Conservation (phyloP, 768 basidiomycete genomes). For the Macrolepiota albuminosa region DNA sequence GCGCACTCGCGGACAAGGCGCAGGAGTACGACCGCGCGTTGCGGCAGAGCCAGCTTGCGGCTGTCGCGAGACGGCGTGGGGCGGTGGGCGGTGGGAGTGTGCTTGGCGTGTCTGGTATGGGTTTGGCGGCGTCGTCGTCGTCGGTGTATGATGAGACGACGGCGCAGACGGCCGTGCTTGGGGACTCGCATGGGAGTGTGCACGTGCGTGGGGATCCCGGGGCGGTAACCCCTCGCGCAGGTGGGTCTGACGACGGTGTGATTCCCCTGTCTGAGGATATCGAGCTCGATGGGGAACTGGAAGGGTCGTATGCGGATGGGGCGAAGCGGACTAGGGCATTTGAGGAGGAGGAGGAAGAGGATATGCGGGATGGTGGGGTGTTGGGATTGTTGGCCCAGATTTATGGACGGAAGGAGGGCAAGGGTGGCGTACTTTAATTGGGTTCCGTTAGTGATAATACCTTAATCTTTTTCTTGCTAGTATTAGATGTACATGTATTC, state of each 20-base stretch:
- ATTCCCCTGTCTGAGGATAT: constrained; percentile 40
- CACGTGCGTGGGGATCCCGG: not conserved
- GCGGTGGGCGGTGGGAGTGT: constrained; percentile 36
- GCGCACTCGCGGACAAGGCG: constrained; percentile 44
- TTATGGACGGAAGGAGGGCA: constrained; percentile 59
- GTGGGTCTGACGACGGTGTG: constrained; percentile 18
- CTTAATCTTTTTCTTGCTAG: constrained; percentile 5
- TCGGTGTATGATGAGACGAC: constrained; percentile 49
- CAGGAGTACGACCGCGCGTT: constrained; percentile 75
- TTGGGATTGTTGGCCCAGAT: constrained; percentile 85
- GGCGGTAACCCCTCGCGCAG: not conserved
- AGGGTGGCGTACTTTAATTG: constrained; percentile 38
- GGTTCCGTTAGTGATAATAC: constrained; percentile 4
- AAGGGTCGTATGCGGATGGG: constrained; percentile 76
- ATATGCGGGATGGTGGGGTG: constrained; percentile 78
- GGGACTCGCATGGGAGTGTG: constrained; percentile 68
- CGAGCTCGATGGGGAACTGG: constrained; percentile 49
- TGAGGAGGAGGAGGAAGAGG: constrained; percentile 55
- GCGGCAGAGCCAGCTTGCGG: constrained; percentile 59
- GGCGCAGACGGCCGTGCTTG: constrained; percentile 69
- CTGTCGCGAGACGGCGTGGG: constrained; percentile 41
- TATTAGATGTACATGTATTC: not conserved
- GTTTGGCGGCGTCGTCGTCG: constrained; percentile 21
- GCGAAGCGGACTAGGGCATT: constrained; percentile 35
- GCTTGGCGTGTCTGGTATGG: constrained; percentile 44